phyloP scores from a whole-genome alignment of 768 basidiomycete genomes.

The Termitomyces eurrhizus region DNA sequence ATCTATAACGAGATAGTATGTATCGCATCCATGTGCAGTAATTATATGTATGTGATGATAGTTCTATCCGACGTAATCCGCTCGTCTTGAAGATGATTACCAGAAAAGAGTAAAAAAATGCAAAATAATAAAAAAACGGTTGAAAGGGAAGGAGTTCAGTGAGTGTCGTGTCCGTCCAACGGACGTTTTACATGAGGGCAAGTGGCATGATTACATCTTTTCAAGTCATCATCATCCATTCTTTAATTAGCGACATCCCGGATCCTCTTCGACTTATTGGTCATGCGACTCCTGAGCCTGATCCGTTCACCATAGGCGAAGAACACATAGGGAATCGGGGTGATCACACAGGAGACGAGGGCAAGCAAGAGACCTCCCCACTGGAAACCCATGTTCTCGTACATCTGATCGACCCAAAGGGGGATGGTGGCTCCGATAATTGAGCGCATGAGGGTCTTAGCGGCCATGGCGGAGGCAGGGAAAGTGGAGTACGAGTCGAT shows the following conservation, averaged over 20 bases:
- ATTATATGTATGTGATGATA: background rate
- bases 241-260: background rate
- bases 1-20: background rate
- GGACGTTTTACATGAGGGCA: background rate
- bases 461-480: slow-evolving; percentile 43
- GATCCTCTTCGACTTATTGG: slow-evolving; percentile 7
- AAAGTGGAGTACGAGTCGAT: slow-evolving; percentile 38
- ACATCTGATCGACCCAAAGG: slow-evolving; percentile 39
- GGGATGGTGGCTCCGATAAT: slow-evolving; percentile 35
- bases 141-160: background rate
- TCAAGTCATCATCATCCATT: background rate
- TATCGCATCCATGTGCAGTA: background rate
- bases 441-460: slow-evolving; percentile 38
- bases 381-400: slow-evolving; percentile 37
- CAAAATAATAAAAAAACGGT: background rate
- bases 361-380: slow-evolving; percentile 34
- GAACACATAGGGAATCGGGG: slow-evolving; percentile 38
- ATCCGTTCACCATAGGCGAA: slow-evolving; percentile 38
- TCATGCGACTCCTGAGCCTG: slow-evolving; percentile 20
- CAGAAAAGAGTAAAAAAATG: background rate
- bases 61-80: background rate
- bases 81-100: background rate
- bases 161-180: background rate
- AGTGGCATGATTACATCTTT: background rate
- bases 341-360: slow-evolving; percentile 26